A percentile compares a stretch with the other conserved stretches of the same genome.
Conservation (phyloP, 2,329 filamentous ascomycete species). For the Cladosporium sp. region DNA sequence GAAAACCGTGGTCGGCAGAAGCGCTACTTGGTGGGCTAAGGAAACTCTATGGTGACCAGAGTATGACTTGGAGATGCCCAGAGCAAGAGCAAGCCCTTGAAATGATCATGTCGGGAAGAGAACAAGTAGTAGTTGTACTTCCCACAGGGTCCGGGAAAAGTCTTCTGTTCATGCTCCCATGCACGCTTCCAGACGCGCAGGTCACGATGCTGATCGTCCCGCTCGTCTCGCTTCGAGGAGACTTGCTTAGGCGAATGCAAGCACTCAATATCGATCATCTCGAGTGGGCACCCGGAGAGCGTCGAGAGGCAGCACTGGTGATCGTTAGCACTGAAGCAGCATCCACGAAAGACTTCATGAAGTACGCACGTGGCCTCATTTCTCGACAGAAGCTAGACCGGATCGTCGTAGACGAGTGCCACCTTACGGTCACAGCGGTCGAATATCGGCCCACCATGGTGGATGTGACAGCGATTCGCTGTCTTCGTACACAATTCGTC, state of each 20-base stretch:
- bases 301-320: no score
- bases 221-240: slow-evolving; percentile 20
- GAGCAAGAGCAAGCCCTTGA: slow-evolving; percentile 21
- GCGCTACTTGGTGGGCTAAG: slow-evolving; percentile 2
- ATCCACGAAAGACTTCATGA: no score
- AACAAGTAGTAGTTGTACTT: slow-evolving; percentile 18
- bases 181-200: slow-evolving; percentile 8
- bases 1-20: slow-evolving; percentile 11
- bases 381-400: no score
- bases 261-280: no score
- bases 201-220: slow-evolving; percentile 24
- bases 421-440: no score
- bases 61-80: slow-evolving; percentile 2
- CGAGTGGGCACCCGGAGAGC: no score
- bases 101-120: slow-evolving; percentile 21
- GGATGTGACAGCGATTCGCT: no score
- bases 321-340: no score
- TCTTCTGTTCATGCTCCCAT: slow-evolving; percentile 28
- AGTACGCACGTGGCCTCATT: no score
- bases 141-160: slow-evolving; percentile 23
- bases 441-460: no score
- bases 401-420: no score
- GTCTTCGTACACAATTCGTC: no score
- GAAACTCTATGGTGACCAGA: slow-evolving; percentile 6
- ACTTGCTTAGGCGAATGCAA: slow-evolving; percentile 14